Percentiles rank a stretch among this genome's conserved stretches.
Conservation (phyloP, 306 rosid species). For the Adenanthera pavonina region DNA sequence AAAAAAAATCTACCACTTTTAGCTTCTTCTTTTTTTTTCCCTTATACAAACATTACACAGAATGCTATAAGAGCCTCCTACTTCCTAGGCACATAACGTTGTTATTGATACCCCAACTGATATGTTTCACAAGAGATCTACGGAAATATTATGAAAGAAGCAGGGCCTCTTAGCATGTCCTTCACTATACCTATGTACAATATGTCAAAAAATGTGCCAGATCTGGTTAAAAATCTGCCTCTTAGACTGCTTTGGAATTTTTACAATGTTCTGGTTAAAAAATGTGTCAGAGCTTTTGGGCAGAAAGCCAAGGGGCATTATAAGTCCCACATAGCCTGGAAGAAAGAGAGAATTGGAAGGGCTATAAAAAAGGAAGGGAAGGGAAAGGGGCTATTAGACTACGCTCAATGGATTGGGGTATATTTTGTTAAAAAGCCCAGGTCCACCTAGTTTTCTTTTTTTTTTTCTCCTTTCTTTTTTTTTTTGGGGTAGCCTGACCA, state of each 20-base stretch:
- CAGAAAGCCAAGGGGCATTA: too few relatives aligned
- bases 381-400: background rate
- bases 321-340: background rate
- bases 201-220: conserved; percentile 49
- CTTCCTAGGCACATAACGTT: background rate
- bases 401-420: background rate
- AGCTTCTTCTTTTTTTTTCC: too few relatives aligned
- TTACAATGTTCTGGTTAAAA: background rate
- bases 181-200: conserved; percentile 85
- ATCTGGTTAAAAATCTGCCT: background rate
- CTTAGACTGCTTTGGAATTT: background rate
- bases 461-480: too few relatives aligned
- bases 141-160: conserved; percentile 87
- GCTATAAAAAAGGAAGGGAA: background rate
- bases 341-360: background rate
- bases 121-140: background rate
- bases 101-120: background rate
- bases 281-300: background rate
- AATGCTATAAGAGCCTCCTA: background rate
- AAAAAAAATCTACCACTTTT: too few relatives aligned
- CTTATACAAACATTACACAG: too few relatives aligned
- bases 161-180: conserved; percentile 92
- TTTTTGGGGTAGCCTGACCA: background rate
- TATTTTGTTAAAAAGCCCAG: background rate
- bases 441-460: background rate